Evolutionary conservation across 345 rosid species (phyloP), one percentile per base, ranked within the genome.

Genomic region (Lepidium sativum): DNA sequence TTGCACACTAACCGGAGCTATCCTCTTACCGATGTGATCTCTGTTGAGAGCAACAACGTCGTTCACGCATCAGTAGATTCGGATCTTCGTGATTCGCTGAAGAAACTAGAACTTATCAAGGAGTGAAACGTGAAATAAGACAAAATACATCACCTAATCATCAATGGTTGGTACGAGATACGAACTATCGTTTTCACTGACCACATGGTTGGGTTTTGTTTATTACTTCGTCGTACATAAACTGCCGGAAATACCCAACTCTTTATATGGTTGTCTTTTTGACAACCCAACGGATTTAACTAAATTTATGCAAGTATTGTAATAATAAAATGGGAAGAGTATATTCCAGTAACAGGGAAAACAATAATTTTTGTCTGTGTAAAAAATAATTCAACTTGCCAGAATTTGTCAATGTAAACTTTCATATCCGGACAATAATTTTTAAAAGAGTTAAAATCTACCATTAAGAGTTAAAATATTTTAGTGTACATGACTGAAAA

Each of bases 21-120:
- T 70, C 95, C 99, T 16, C 94, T 88, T 32, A 72, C 89, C 0
- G 95, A 95, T 42, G 97, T 91, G 56, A 68, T 91, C 69, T 79
- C 97, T 41, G 51, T 72, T 0, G 97, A 91, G 73, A 85, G 81
- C 71, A 80, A 78, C 59, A 91, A 83, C 65, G 73, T 84, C 15
- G 75, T 83, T 72, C 83, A 80, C 50, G 80, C 85, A n/a, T 14
- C 83, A 0, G 74, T 77, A 13, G 80, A 78, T 17, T 69, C 74
- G 0, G 91, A 85, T 33, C 51, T 88, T 72, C 81, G 87, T 38
- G 69, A 70, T 15, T 80, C 87, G 40, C 62, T 91, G 85, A 79
- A 79, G 80, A 81, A 70, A 57, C 52, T 86, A 23, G 92, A 84
- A 65, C 57, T 84, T 29, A 72, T 82, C 51, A 54, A 75, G 18